Conservation (phyloP, 805 yeast species). For the Sugiyamaella qingdaonensis region DNA sequence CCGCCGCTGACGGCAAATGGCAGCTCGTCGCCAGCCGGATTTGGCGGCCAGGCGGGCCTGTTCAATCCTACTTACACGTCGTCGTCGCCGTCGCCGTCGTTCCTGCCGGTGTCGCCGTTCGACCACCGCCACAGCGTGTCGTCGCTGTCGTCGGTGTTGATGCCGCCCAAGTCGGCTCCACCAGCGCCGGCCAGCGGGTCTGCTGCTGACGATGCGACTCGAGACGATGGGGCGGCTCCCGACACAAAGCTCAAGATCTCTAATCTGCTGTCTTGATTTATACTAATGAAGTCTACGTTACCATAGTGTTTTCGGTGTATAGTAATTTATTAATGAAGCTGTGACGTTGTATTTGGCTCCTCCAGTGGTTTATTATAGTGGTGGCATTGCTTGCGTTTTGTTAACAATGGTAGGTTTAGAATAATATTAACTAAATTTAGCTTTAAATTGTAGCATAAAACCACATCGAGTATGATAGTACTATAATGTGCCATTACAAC, state of each 20-base stretch:
- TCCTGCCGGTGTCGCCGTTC: background rate
- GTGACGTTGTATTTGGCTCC: no score
- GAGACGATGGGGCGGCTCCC: background rate
- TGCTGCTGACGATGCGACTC: background rate
- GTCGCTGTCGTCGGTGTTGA: constrained; percentile 4
- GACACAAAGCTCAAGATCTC: constrained; percentile 20
- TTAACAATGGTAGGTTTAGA: no score
- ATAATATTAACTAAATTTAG: no score
- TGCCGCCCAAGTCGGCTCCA: background rate
- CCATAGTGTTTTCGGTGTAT: background rate
- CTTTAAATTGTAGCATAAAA: no score
- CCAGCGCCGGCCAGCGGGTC: background rate
- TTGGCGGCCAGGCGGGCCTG: constrained; percentile 5
- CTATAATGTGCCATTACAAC: no score
- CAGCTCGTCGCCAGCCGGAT: background rate
- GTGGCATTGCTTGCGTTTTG: no score
- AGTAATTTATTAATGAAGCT: constrained; percentile 3
- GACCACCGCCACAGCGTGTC: constrained; percentile 8
- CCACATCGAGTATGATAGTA: no score
- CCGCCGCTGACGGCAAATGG: constrained; percentile 5
- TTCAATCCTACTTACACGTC: constrained; percentile 10
- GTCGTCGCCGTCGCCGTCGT: constrained; percentile 10
- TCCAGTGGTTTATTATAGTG: no score
- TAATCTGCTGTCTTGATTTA: constrained; percentile 19
- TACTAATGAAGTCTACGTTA: background rate